Percentiles rank a stretch among this genome's conserved stretches.
These are phyloP conservation scores for Gossypium aridum DNA, from an alignment of 441 rosid species.

Conservation along the genomic window DNA sequence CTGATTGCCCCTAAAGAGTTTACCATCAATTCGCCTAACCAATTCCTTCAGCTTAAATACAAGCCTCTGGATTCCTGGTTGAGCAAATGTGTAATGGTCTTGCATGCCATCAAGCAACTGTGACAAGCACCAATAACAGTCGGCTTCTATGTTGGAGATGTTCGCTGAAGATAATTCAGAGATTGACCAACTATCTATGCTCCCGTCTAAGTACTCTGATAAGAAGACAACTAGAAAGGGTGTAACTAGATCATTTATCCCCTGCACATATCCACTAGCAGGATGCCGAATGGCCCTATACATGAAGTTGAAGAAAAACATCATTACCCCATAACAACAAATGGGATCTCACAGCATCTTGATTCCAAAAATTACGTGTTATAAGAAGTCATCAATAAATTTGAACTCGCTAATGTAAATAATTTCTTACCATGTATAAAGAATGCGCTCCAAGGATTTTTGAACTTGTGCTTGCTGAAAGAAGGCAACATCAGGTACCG, in stretches of 20 bases:
- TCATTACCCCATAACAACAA: background rate
- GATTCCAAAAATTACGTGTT: background rate
- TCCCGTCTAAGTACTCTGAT: conserved; percentile 82
- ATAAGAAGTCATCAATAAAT: background rate
- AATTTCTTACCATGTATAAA: conserved; percentile 75
- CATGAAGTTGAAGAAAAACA: conserved; percentile 23
- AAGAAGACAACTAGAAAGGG: conserved; percentile 92
- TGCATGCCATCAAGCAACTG: conserved; percentile 98
- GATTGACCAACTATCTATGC: conserved; percentile 69
- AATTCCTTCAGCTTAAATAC: conserved; percentile 94
- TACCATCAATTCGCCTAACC: conserved; percentile 97
- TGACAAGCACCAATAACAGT: conserved; percentile 96
- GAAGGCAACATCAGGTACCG: conserved; percentile 91
- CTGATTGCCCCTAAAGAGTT: background rate
- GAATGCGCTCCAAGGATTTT: conserved; percentile 95
- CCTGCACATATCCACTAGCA: conserved; percentile 97
- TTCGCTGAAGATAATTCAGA: conserved; percentile 58
- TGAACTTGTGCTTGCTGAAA: conserved; percentile 95
- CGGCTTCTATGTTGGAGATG: conserved; percentile 80
- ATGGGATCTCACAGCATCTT: background rate
- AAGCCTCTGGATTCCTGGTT: conserved; percentile 99
- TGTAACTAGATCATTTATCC: conserved; percentile 94
- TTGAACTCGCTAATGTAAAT: conserved; percentile 4
- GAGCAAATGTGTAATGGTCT: conserved; percentile 99
- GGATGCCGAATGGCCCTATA: conserved; percentile 98